Evolutionary conservation across 164 flowering plant genomes (phyloP), one percentile per base, ranked within the genome.

Genomic region (Litsea cubeba): DNA sequence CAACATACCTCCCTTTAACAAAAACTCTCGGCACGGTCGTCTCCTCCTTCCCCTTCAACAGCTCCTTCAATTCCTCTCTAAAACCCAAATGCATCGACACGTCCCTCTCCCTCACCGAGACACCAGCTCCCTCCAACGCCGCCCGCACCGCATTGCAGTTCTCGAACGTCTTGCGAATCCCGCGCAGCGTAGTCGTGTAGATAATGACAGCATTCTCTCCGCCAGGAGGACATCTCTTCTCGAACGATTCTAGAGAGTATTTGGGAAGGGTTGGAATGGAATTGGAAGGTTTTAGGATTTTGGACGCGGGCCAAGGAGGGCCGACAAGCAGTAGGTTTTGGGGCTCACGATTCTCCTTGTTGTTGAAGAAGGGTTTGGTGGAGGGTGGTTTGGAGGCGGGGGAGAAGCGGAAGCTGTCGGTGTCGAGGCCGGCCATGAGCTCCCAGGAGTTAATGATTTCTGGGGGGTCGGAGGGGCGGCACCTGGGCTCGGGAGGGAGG

Each of bases 371-470:
- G 26, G 15, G 65, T 79, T 63, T 46, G 72, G 74, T 49, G 78
- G 30, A 23, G 32, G 5, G 3, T 18, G n/a, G 11, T 12, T 78
- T 30, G 11, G 49, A 60, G 15, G 75, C 66, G 0, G 90, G 83
- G 17, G 87, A 75, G 80, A 91, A 86, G 3, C 92, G 88, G 82
- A 88, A 90, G 78, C 90, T 88, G 49, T 87, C 90, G 71, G 82
- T 63, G 76, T 89, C 94, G 51, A 92, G 90, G 71, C 93, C 98
- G 30, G 90, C 93, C 98, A 95, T 95, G 76, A 95, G 92, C 75
- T 95, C 97, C 95, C 98, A 94, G 5, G 97, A 87, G 82, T 95
- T 91, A 76, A 92, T 95, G 72, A 90, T 82, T 71, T 93, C 98
- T 5, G 46, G 46, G 0, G 91, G 89, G 7, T 76, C 84, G 60